Evolutionary conservation across 805 yeast species (phyloP), one percentile per base, ranked within the genome.

Genomic region (Hanseniaspora lachancei): DNA sequence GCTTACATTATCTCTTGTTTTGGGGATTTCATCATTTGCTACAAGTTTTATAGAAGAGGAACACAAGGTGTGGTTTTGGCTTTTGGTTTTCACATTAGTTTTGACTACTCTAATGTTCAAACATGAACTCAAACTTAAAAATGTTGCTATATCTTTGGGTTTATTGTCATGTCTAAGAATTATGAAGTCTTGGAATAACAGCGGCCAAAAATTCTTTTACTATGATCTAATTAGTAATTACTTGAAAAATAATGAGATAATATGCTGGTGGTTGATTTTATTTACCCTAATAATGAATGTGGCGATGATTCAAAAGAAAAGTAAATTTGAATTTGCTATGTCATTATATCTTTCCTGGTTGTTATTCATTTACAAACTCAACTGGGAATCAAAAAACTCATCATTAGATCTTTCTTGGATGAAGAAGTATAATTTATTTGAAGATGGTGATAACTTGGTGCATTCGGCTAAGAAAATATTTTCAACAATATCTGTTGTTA

Each of bases 61-160:
- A 64, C 95, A 93, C 64, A 96, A 89, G 64, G 67, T 89, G 18
- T 93, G 98, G 98, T 93, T 95, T 86, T 85, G 87, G 81, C 70
- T 77, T 23, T 65, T 60, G 5, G 60, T 63, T 1, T 47, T 61
- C 16, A 62, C 67, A 40, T 63, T 38, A 53, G 62, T 3, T 57
- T 58, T 21, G 36, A 44, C 18, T 38, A 27, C 10, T 7, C 49
- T 13, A 10, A 40, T 64, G 60, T 55, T 57, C 64, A 3, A 16
- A 59, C 10, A 9, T 57, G 27, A 6, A 27, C 27, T 49, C 12
- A 18, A 42, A 8, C 5, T 20, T 5, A 39, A 18, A 27, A 27
- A 36, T 10, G 8, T 38, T 6, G 4, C 35, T 7, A n/a, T 24
- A 15, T 32, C 49, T 5, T 3, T 43, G 12, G 49, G 49, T 12